Evolutionary conservation across 2,329 filamentous ascomycete species (phyloP).

Genomic region (Calonectria leucothoes): DNA sequence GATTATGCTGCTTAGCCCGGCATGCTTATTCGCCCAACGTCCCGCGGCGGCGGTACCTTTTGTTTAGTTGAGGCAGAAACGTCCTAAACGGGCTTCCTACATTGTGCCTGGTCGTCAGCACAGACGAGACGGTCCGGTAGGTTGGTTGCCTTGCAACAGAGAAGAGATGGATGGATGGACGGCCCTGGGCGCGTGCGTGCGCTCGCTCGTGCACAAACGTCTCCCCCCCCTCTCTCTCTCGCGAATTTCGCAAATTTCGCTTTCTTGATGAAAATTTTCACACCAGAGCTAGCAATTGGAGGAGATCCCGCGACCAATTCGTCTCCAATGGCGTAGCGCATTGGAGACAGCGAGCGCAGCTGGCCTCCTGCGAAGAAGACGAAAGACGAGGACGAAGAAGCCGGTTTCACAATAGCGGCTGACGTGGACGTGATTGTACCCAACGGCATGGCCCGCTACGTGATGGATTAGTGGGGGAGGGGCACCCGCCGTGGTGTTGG

Average conservation of each 20-base stretch:
- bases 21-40: conserved; percentile 22
- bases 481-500: conserved; percentile 9
- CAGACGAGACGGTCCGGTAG: neutral
- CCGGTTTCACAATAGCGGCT: conserved; percentile 27
- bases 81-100: conserved; percentile 13
- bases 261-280: no score
- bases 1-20: neutral
- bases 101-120: conserved; percentile 13
- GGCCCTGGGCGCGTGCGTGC: neutral
- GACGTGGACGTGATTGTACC: conserved; percentile 37
- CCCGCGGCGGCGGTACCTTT: conserved; percentile 18
- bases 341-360: neutral
- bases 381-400: conserved; percentile 23
- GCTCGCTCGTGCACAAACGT: neutral
- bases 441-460: conserved; percentile 7
- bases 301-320: neutral
- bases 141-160: neutral
- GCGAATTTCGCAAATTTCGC: neutral
- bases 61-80: conserved; percentile 17
- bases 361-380: conserved; percentile 10
- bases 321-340: neutral
- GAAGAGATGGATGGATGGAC: neutral
- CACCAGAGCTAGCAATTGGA: no score
- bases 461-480: conserved; percentile 3
- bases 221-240: neutral